These are phyloP conservation scores for Moricandia arvensis DNA, from an alignment of 345 rosid species.

Conservation along the genomic window DNA sequence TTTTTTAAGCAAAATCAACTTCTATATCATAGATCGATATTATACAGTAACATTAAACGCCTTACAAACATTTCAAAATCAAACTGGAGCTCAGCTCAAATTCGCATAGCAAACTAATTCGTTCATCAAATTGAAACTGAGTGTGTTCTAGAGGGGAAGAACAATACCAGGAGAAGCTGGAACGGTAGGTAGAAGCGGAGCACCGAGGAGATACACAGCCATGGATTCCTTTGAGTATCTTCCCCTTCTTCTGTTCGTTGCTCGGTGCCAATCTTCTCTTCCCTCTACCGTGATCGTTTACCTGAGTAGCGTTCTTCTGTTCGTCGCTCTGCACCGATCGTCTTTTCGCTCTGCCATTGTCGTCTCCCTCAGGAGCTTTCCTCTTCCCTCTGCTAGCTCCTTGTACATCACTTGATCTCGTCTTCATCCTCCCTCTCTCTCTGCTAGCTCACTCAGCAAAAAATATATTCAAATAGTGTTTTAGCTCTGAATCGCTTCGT, in stretches of 20 bases:
- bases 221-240: constrained; percentile 61
- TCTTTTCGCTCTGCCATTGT: constrained; percentile 27
- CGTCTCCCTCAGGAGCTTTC: constrained; percentile 29
- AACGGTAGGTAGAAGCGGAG: constrained; percentile 35
- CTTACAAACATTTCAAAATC: constrained; percentile 8
- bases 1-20: too few species aligned
- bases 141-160: constrained; percentile 11
- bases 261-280: constrained; percentile 18
- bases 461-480: constrained; percentile 6
- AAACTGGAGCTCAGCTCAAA: constrained; percentile 16
- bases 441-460: background rate
- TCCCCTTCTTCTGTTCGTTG: constrained; percentile 44
- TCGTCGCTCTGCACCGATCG: too few species aligned
- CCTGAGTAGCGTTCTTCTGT: too few species aligned
- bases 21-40: too few species aligned
- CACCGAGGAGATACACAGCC: constrained; percentile 78
- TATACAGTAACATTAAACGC: constrained; percentile 13
- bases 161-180: constrained; percentile 56
- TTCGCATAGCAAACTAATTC: background rate
- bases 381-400: constrained; percentile 29
- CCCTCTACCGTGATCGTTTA: too few species aligned
- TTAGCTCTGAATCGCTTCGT: constrained; percentile 16
- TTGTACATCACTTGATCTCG: constrained; percentile 14
- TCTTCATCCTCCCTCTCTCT: constrained; percentile 14
- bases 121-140: background rate